phyloP scores from a whole-genome alignment of 192 early-diverging fungal genomes.

The Phlyctochytrium arcticum region DNA sequence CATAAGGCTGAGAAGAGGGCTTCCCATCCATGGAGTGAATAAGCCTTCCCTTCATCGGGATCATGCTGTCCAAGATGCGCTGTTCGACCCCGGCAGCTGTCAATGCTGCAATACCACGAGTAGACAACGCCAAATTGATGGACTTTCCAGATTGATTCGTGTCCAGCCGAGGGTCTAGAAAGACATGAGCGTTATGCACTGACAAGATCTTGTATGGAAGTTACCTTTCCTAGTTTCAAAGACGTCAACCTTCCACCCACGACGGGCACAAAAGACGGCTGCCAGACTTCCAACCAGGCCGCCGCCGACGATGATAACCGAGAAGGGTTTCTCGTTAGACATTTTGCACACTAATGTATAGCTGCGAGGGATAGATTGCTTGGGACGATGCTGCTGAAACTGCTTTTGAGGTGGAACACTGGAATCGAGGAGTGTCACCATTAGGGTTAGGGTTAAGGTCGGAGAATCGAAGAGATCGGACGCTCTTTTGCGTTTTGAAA shows the following conservation, averaged over 20 bases:
- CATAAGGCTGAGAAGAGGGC: constrained; percentile 79
- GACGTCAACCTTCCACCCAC: constrained; percentile 84
- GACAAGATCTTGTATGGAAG: too few relatives aligned
- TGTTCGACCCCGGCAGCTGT: constrained; percentile 64
- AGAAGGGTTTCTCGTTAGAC: constrained; percentile 17
- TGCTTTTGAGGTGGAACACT: too few relatives aligned
- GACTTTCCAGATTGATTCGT: constrained; percentile 53
- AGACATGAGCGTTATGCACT: too few relatives aligned
- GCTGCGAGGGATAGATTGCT: too few relatives aligned
- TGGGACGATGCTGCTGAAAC: too few relatives aligned
- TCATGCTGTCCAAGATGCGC: constrained; percentile 59
- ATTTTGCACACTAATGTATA: too few relatives aligned
- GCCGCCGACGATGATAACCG: constrained; percentile 81
- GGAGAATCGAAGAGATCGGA: too few relatives aligned
- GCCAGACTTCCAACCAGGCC: constrained; percentile 90
- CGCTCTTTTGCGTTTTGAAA: too few relatives aligned
- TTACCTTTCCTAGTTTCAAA: constrained; percentile 84
- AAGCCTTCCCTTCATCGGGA: constrained; percentile 94
- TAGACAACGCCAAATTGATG: constrained; percentile 92
- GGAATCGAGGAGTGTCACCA: too few relatives aligned
- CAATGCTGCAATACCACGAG: constrained; percentile 80
- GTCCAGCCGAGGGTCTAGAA: constrained; percentile 40
- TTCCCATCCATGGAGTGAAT: constrained; percentile 72
- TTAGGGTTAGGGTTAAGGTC: too few relatives aligned
- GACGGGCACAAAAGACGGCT: constrained; percentile 85